A percentile compares a stretch with the other conserved stretches of the same genome.
These are phyloP conservation scores for Coniochaeta ligniaria DNA, from an alignment of 2,329 filamentous ascomycete species.

Conservation along the genomic window DNA sequence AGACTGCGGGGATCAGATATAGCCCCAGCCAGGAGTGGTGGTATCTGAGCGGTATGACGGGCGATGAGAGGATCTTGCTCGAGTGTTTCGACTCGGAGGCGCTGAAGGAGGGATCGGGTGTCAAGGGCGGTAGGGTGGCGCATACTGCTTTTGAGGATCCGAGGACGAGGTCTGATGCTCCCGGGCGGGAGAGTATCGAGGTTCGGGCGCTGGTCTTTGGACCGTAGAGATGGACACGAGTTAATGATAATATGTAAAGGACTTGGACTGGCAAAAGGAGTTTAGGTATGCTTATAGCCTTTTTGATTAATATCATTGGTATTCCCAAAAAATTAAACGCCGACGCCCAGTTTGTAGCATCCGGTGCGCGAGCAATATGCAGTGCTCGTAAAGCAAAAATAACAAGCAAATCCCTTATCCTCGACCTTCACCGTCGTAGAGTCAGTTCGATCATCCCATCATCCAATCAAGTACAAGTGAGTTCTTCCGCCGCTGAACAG, in stretches of 20 bases:
- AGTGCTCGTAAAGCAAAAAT: no score
- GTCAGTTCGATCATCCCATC: background rate
- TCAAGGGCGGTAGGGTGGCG: conserved; percentile 50
- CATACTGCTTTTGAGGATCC: conserved; percentile 79
- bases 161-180: conserved; percentile 60
- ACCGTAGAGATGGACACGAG: conserved; percentile 22
- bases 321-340: background rate
- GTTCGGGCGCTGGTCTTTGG: conserved; percentile 81
- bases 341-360: background rate
- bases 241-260: background rate
- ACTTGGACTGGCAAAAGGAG: background rate
- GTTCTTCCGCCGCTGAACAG: background rate
- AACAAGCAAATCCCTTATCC: no score
- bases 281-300: background rate
- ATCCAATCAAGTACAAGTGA: background rate
- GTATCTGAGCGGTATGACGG: conserved; percentile 73
- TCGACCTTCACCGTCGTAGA: no score
- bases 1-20: conserved; percentile 64
- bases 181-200: conserved; percentile 80
- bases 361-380: background rate
- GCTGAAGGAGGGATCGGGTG: conserved; percentile 37
- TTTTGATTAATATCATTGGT: background rate
- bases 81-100: conserved; percentile 71
- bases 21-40: conserved; percentile 63
- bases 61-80: conserved; percentile 64